Evolutionary conservation across 352 stramenopile genomes (phyloP), one percentile per base, ranked within the genome.

Genomic region (Phytophthora aleatoria): DNA sequence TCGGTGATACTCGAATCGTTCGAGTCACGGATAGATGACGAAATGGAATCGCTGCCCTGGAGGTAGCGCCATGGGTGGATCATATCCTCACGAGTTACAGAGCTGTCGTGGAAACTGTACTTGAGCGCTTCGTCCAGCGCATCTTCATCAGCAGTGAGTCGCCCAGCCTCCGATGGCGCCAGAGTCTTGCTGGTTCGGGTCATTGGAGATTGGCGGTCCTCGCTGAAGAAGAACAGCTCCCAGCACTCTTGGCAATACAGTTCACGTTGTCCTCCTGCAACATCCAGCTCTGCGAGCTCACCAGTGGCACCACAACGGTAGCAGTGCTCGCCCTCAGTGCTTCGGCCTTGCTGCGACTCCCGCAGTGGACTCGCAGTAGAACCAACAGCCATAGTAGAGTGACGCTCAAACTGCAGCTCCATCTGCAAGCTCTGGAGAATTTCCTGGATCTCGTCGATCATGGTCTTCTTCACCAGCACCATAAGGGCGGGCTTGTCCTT

Each of bases 71-170:
- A 91, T 54, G 77, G 71, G 31, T 78, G 62, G 28, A 88, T 77
- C 43, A 86, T 77, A 48, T 89, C 83, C 27, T 77, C 71, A 30
- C 73, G 61, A 36, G 72, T 87, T 35, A 83, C 70, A 0, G 73
- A 72, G 75, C 79, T 89, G 68, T 91, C 83, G 62, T 92, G 81
- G 64, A 91, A 86, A 43, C 83, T 92, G 71, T 92, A 92, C 73
- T 90, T 85, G 43, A 82, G 74, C 15, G 74, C 78, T 61, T 81
- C 75, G 48, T 85, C 78, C 16, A 75, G 27, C 5, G 60, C 59
- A 31, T 73, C 67, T 41, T 77, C 70, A 24, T 82, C 73, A 12
- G 72, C 57, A 39, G 64, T 67, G 16, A 72, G 52, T 26, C 56
- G 65, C 7, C 53, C 57, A 2, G 31, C 47, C 28, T 68, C 60